These are phyloP conservation scores for Trichoderma sp. DNA, from an alignment of 2,329 filamentous ascomycete species.

Conservation along the genomic window DNA sequence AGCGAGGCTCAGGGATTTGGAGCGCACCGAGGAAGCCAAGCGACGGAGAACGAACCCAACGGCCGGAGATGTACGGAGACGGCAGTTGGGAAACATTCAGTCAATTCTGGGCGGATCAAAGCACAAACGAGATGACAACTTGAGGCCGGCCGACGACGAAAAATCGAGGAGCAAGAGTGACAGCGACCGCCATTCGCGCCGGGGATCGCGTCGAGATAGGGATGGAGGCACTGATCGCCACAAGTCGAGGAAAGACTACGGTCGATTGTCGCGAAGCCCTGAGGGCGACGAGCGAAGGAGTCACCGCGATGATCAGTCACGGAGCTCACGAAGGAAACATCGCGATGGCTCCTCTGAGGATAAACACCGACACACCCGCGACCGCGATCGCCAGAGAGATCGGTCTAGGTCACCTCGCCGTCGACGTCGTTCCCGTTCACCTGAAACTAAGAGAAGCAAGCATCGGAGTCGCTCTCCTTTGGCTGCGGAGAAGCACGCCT, in stretches of 20 bases:
- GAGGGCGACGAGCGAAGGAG: slow-evolving; percentile 18
- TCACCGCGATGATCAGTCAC: slow-evolving; percentile 24
- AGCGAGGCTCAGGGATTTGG: slow-evolving; percentile 66
- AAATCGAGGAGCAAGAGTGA: slow-evolving; percentile 22
- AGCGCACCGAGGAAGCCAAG: slow-evolving; percentile 49
- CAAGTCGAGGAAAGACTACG: slow-evolving; percentile 26
- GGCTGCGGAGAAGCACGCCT: slow-evolving; percentile 4
- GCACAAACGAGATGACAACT: slow-evolving; percentile 29
- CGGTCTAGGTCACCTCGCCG: slow-evolving; percentile 32
- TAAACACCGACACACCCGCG: slow-evolving; percentile 18
- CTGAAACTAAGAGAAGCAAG: slow-evolving; percentile 32
- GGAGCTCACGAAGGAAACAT: slow-evolving; percentile 23
- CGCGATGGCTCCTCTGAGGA: slow-evolving; percentile 8
- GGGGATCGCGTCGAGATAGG: slow-evolving; percentile 21
- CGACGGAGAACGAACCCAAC: slow-evolving; percentile 47
- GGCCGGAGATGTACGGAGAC: slow-evolving; percentile 53
- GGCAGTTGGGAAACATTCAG: slow-evolving; percentile 62
- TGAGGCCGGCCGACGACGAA: slow-evolving; percentile 23
- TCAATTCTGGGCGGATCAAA: slow-evolving; percentile 53
- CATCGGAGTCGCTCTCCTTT: slow-evolving; percentile 38
- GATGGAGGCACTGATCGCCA: slow-evolving; percentile 21
- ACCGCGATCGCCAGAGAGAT: slow-evolving; percentile 24
- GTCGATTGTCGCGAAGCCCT: slow-evolving; percentile 30
- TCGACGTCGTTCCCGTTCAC: slow-evolving; percentile 36
- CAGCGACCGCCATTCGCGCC: not conserved